phyloP scores from a whole-genome alignment of 768 basidiomycete genomes.

The Tylopilus subfusipes region DNA sequence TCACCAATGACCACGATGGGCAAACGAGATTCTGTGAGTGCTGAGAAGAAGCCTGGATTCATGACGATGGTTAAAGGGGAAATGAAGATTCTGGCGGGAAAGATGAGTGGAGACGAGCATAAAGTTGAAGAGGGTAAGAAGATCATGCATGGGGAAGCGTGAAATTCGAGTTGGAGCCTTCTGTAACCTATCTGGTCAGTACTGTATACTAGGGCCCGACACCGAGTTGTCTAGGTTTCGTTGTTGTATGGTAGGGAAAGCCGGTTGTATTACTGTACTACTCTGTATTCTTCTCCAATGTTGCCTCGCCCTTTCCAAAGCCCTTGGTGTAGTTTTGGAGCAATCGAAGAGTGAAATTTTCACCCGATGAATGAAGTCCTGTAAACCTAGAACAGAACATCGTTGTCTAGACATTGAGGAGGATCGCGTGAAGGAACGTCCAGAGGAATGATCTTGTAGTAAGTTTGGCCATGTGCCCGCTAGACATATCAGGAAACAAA shows the following conservation, averaged over 20 bases:
- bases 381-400: too few species aligned
- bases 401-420: too few species aligned
- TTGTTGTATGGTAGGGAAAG: background rate
- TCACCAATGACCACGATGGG: background rate
- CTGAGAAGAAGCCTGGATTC: constrained; percentile 26
- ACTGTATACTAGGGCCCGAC: constrained; percentile 1
- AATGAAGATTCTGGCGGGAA: constrained; percentile 32
- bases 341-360: too few species aligned
- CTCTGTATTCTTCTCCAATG: background rate
- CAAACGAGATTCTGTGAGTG: background rate
- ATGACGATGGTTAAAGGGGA: constrained; percentile 33
- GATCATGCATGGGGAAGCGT: constrained; percentile 25
- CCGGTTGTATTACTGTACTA: background rate
- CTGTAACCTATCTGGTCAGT: too few species aligned
- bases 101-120: constrained; percentile 26
- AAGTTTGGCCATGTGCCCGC: too few species aligned
- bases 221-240: background rate
- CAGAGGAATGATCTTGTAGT: too few species aligned
- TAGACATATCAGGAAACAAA: too few species aligned
- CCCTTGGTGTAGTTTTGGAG: background rate
- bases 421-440: too few species aligned
- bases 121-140: constrained; percentile 29
- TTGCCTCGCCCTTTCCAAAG: background rate
- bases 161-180: constrained; percentile 3
- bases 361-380: too few species aligned